A percentile compares a stretch with the other conserved stretches of the same genome.
These are phyloP conservation scores for Geosmithia flava DNA, from an alignment of 2,329 filamentous ascomycete genomes.

Conservation along the genomic window DNA sequence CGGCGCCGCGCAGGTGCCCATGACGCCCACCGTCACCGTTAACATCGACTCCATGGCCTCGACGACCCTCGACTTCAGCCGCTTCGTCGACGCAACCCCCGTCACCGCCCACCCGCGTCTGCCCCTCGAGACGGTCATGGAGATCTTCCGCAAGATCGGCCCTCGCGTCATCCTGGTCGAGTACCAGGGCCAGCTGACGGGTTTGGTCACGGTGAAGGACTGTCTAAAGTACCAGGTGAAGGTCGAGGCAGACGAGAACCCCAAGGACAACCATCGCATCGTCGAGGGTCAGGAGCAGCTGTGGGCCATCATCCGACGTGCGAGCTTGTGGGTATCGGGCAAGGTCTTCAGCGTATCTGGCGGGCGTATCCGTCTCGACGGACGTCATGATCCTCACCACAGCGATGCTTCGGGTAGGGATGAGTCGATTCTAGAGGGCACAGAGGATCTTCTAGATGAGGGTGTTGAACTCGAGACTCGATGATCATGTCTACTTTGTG, in stretches of 20 bases:
- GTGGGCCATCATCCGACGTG: slow-evolving; percentile 43
- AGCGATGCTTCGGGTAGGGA: slow-evolving; percentile 16
- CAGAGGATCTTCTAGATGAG: slow-evolving; percentile 26
- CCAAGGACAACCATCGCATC: slow-evolving; percentile 43
- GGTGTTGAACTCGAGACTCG: slow-evolving; percentile 30
- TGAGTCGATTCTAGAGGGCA: slow-evolving; percentile 26
- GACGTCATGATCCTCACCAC: slow-evolving; percentile 25
- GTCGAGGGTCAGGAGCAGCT: slow-evolving; percentile 50
- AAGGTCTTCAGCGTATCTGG: slow-evolving; percentile 39
- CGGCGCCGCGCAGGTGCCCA: slow-evolving; percentile 7
- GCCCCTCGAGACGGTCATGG: slow-evolving; percentile 93
- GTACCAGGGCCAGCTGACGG: slow-evolving; percentile 69
- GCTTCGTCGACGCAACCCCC: slow-evolving; percentile 81
- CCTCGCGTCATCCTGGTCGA: slow-evolving; percentile 89
- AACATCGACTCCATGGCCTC: slow-evolving; percentile 42
- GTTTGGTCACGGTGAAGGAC: slow-evolving; percentile 91
- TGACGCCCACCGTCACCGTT: slow-evolving; percentile 38
- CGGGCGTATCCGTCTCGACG: slow-evolving; percentile 36
- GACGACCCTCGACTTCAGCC: slow-evolving; percentile 62
- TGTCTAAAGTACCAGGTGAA: slow-evolving; percentile 97
- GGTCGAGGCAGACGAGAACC: slow-evolving; percentile 74
- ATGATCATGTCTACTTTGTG: not conserved
- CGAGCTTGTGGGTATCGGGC: slow-evolving; percentile 46
- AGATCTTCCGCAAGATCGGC: slow-evolving; percentile 95
- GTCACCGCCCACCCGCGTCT: slow-evolving; percentile 84